Conservation (phyloP, 208 protist species). For the Trypanosoma scelopori region DNA sequence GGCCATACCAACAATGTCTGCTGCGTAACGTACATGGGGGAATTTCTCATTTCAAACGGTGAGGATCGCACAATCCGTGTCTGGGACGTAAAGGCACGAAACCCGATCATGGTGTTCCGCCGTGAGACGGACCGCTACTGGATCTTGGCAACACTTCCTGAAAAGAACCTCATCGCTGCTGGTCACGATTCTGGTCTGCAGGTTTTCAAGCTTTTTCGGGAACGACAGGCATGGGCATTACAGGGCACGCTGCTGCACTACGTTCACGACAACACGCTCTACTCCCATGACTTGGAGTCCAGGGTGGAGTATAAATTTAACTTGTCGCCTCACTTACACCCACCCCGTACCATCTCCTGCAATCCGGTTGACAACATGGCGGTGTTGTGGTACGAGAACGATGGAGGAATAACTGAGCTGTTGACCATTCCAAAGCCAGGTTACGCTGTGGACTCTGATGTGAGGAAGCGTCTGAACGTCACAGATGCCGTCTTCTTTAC, state of each 20-base stretch:
- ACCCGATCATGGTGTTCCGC: slow-evolving; percentile 88
- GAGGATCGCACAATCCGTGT: slow-evolving; percentile 96
- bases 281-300: slow-evolving; percentile 52
- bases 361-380: slow-evolving; percentile 58
- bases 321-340: slow-evolving; percentile 35
- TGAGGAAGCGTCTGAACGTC: slow-evolving; percentile 53
- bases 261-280: slow-evolving; percentile 50
- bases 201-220: slow-evolving; percentile 98
- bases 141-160: slow-evolving; percentile 94
- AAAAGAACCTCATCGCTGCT: slow-evolving; percentile 96
- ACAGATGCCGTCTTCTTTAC: slow-evolving; percentile 92
- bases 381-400: slow-evolving; percentile 49
- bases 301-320: slow-evolving; percentile 32
- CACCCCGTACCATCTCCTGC: slow-evolving; percentile 56
- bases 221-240: slow-evolving; percentile 89
- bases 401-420: slow-evolving; percentile 34
- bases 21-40: slow-evolving; percentile 95
- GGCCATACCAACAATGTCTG: slow-evolving; percentile 98
- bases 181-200: slow-evolving; percentile 97
- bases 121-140: slow-evolving; percentile 98
- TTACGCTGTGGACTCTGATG: slow-evolving; percentile 32
- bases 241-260: slow-evolving; percentile 56
- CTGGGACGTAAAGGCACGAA: slow-evolving; percentile 86
- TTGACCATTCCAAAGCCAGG: slow-evolving; percentile 36
- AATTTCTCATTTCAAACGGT: slow-evolving; percentile 96